Percentiles rank a stretch among this genome's conserved stretches.
Evolutionary conservation across 768 basidiomycete genomes (phyloP).

Genomic region (Sarcodon sp.): DNA sequence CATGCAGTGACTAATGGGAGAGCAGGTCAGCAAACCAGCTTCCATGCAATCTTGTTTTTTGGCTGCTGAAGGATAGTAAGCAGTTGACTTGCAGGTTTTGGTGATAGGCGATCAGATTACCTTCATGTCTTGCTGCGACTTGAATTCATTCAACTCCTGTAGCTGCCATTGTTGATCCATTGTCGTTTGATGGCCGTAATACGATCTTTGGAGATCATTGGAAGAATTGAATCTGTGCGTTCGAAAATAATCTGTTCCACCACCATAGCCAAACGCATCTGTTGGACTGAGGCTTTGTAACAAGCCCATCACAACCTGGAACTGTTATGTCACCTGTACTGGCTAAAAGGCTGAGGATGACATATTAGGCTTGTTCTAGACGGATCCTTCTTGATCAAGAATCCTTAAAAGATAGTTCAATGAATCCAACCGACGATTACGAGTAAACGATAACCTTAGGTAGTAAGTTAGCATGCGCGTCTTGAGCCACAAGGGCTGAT

Average conservation of each 20-base stretch:
- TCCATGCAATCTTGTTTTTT: neutral
- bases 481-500: no score
- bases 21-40: constrained; percentile 21
- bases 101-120: constrained; percentile 49
- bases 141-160: constrained; percentile 59
- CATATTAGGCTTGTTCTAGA: constrained; percentile 40
- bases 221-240: constrained; percentile 7
- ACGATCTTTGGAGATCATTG: constrained; percentile 42
- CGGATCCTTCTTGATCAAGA: neutral
- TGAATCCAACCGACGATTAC: no score
- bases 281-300: constrained; percentile 1
- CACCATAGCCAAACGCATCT: constrained; percentile 8
- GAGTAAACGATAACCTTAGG: no score
- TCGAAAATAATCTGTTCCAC: constrained; percentile 16
- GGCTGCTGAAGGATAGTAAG: constrained; percentile 81
- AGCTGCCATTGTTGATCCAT: constrained; percentile 62
- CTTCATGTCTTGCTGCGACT: constrained; percentile 70
- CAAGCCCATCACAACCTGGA: constrained; percentile 8
- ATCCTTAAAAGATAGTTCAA: no score
- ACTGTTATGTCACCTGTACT: constrained; percentile 9
- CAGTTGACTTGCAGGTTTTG: constrained; percentile 96
- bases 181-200: constrained; percentile 67
- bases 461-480: no score
- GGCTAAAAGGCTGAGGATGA: constrained; percentile 29
- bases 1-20: constrained; percentile 47